Evolutionary conservation across 805 yeast genomes (phyloP).

Genomic region (Cyberlindnera galapagoensis): DNA sequence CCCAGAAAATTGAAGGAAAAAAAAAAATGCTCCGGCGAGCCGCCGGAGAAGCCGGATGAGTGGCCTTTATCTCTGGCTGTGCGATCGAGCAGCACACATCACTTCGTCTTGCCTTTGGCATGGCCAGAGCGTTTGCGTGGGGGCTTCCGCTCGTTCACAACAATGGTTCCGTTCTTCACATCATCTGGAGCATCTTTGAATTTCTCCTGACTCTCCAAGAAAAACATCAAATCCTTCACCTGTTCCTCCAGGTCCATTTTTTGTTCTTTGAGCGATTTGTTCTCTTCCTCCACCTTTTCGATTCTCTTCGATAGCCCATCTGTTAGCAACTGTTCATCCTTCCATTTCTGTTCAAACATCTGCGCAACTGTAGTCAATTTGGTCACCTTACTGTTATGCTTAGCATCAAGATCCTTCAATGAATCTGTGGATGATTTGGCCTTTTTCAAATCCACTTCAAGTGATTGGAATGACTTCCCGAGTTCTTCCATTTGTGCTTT

Average conservation of each 20-base stretch:
- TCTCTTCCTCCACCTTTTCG: constrained; percentile 28
- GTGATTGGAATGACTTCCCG: not conserved
- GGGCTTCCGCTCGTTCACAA: constrained; percentile 31
- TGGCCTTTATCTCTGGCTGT: not conserved
- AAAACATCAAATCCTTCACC: constrained; percentile 75
- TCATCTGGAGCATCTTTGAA: constrained; percentile 67
- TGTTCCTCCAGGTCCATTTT: constrained; percentile 54
- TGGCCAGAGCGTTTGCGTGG: constrained; percentile 2
- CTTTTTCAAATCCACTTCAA: no score
- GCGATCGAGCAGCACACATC: not conserved
- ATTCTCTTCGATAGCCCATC: constrained; percentile 35
- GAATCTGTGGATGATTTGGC: not conserved
- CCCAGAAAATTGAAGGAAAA: no score
- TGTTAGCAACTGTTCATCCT: constrained; percentile 42
- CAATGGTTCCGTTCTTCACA: constrained; percentile 62
- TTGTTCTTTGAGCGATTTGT: constrained; percentile 29
- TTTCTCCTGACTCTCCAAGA: constrained; percentile 64
- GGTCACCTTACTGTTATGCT: no score
- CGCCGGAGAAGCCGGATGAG: no score
- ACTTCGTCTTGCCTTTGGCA: constrained; percentile 2
- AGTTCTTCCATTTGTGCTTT: not conserved
- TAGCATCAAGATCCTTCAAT: not conserved
- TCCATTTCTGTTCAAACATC: constrained; percentile 27
- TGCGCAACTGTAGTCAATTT: constrained; percentile 6
- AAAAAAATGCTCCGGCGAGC: no score